Percentiles rank a stretch among this genome's conserved stretches.
These are phyloP conservation scores for Yarrowia deformans DNA, from an alignment of 805 yeast species.

Conservation along the genomic window DNA sequence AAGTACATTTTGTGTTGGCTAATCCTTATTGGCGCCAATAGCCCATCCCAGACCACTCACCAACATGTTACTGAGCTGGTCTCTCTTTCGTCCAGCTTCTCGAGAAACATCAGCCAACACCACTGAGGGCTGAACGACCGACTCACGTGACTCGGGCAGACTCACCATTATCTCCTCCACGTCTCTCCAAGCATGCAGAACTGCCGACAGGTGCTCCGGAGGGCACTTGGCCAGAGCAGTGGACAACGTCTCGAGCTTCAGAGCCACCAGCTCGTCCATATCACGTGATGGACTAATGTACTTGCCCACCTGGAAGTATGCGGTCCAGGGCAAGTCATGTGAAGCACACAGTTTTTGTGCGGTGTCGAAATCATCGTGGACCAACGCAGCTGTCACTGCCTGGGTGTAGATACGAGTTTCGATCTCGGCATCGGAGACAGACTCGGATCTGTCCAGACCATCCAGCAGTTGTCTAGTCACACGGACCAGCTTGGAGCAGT, in stretches of 20 bases:
- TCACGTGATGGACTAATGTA: constrained; percentile 53
- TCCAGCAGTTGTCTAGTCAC: constrained; percentile 41
- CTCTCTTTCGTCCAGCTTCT: constrained; percentile 47
- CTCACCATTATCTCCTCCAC: constrained; percentile 26
- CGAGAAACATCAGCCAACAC: constrained; percentile 43
- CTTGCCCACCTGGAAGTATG: constrained; percentile 77
- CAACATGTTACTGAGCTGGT: constrained; percentile 59
- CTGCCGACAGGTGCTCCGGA: constrained; percentile 48
- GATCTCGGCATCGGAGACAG: constrained; percentile 29
- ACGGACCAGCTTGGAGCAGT: constrained; percentile 44
- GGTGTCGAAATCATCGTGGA: constrained; percentile 64
- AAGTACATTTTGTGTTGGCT: not conserved
- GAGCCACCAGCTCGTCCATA: constrained; percentile 55
- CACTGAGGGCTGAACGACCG: constrained; percentile 44
- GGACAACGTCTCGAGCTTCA: constrained; percentile 65
- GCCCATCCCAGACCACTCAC: constrained; percentile 71
- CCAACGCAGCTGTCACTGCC: constrained; percentile 73
- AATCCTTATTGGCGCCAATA: constrained; percentile 56
- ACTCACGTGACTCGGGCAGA: constrained; percentile 41
- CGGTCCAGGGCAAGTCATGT: constrained; percentile 62
- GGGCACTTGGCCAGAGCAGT: constrained; percentile 61
- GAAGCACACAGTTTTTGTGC: constrained; percentile 54
- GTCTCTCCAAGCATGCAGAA: constrained; percentile 22
- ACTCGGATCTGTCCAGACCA: constrained; percentile 38
- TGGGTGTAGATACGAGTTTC: constrained; percentile 46